Percentiles rank a stretch among this genome's conserved stretches.
phyloP scores from a whole-genome alignment of 176 grass and related monocot genomes.

The Elymus sibiricus region DNA sequence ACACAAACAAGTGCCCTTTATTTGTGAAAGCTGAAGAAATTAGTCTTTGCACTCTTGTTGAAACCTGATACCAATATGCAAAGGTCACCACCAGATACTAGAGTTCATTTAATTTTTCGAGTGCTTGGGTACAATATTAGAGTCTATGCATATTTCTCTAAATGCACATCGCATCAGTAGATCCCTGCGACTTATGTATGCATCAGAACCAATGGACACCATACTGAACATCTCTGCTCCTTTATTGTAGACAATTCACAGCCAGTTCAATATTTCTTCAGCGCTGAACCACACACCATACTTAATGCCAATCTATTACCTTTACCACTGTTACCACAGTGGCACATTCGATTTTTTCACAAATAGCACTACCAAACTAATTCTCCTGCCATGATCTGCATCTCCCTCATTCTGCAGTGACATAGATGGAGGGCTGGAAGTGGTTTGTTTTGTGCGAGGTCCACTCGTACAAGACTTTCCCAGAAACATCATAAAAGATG shows the following conservation, averaged over 20 bases:
- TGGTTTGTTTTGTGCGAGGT: conserved; percentile 42
- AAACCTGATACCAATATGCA: background rate
- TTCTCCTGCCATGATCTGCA: background rate
- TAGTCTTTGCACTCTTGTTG: background rate
- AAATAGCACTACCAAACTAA: conserved; percentile 21
- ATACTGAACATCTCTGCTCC: conserved; percentile 14
- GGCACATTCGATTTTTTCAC: conserved; percentile 19
- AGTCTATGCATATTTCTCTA: background rate
- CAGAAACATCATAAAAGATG: conserved; percentile 62
- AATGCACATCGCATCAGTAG: background rate
- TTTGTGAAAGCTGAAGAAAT: conserved; percentile 3
- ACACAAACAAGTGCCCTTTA: conserved; percentile 2
- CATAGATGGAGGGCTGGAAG: conserved; percentile 7
- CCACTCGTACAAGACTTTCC: conserved; percentile 56
- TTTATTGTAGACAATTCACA: background rate
- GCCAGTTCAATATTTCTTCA: background rate
- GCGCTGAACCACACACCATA: background rate
- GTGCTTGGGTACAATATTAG: background rate
- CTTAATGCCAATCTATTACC: conserved; percentile 8
- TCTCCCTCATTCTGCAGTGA: conserved; percentile 26
- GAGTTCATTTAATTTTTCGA: background rate
- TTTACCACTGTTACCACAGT: background rate
- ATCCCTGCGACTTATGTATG: background rate
- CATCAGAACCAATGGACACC: background rate
- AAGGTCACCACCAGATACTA: background rate